Evolutionary conservation across 768 basidiomycete genomes (phyloP).

Genomic region (Russula dissimulans): DNA sequence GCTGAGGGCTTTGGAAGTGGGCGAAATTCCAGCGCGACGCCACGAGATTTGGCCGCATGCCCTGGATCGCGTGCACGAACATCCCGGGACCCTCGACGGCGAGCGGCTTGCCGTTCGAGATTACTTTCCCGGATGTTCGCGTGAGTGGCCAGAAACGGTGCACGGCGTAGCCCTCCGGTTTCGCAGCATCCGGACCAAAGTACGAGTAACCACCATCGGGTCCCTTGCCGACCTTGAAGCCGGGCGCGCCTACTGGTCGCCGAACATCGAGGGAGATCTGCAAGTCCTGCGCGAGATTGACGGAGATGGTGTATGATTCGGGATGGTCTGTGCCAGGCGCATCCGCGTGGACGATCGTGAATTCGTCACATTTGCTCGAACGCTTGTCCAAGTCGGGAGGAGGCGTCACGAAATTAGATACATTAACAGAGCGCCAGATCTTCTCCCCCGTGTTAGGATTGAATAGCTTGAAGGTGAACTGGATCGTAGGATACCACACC

Average conservation of each 20-base stretch:
- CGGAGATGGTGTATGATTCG: conserved; percentile 73
- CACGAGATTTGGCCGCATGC: conserved; percentile 92
- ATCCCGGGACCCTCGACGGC: conserved; percentile 59
- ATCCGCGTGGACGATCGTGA: conserved; percentile 61
- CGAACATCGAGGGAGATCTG: conserved; percentile 69
- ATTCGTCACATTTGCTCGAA: conserved; percentile 80
- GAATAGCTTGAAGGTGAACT: conserved; percentile 86
- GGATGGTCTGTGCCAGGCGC: conserved; percentile 47
- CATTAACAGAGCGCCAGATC: conserved; percentile 83
- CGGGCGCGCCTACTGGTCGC: conserved; percentile 62
- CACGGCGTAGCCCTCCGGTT: conserved; percentile 76
- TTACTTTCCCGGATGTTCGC: conserved; percentile 54
- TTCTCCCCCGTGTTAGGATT: conserved; percentile 66
- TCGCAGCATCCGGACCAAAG: conserved; percentile 60
- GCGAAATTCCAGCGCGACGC: conserved; percentile 94
- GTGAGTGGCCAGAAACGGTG: conserved; percentile 87
- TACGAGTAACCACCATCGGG: conserved; percentile 84
- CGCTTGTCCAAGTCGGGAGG: conserved; percentile 77
- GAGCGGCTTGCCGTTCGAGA: conserved; percentile 53
- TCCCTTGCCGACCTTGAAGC: conserved; percentile 88
- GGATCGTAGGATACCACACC: conserved; percentile 88
- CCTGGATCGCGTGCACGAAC: conserved; percentile 95
- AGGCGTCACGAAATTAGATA: conserved; percentile 67
- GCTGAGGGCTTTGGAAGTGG: conserved; percentile 71
- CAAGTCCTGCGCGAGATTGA: conserved; percentile 69